phyloP scores from a whole-genome alignment of 2,329 filamentous ascomycete genomes.

The Aspergillus spinulosporus region DNA sequence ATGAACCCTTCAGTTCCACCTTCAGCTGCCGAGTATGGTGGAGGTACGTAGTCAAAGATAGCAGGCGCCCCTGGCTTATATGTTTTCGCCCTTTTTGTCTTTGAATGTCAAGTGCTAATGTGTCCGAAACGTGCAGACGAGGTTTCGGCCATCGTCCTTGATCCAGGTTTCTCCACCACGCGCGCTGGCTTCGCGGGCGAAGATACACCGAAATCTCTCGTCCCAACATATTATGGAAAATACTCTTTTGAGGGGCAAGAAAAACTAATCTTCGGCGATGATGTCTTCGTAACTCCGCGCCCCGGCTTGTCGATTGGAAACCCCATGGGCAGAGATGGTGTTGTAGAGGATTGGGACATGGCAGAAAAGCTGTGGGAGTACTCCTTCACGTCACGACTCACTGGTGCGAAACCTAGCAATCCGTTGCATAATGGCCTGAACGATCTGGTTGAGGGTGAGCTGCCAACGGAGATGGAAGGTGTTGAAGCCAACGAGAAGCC shows the following conservation, averaged over 20 bases:
- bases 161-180: conserved; percentile 86
- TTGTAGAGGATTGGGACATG: conserved; percentile 95
- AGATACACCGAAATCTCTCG: conserved; percentile 90
- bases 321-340: conserved; percentile 83
- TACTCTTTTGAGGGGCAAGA: conserved; percentile 54
- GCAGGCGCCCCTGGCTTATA: conserved; percentile 11
- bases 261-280: conserved; percentile 78
- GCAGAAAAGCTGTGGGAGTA: conserved; percentile 90
- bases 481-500: conserved; percentile 69
- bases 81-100: not conserved
- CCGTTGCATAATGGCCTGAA: conserved; percentile 78
- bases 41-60: conserved; percentile 41
- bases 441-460: conserved; percentile 59
- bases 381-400: conserved; percentile 83
- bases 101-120: conserved; percentile 11
- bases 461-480: conserved; percentile 62
- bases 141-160: conserved; percentile 93
- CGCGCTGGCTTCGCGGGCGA: conserved; percentile 97
- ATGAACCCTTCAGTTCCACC: conserved; percentile 49
- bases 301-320: conserved; percentile 81
- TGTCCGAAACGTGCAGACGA: conserved; percentile 65
- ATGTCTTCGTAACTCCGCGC: conserved; percentile 76
- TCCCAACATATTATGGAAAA: conserved; percentile 85
- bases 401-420: conserved; percentile 69
- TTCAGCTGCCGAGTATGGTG: conserved; percentile 50